A percentile compares a stretch with the other conserved stretches of the same genome.
Evolutionary conservation across 441 rosid genomes (phyloP).

Genomic region (Cnidoscolus chayamansa): DNA sequence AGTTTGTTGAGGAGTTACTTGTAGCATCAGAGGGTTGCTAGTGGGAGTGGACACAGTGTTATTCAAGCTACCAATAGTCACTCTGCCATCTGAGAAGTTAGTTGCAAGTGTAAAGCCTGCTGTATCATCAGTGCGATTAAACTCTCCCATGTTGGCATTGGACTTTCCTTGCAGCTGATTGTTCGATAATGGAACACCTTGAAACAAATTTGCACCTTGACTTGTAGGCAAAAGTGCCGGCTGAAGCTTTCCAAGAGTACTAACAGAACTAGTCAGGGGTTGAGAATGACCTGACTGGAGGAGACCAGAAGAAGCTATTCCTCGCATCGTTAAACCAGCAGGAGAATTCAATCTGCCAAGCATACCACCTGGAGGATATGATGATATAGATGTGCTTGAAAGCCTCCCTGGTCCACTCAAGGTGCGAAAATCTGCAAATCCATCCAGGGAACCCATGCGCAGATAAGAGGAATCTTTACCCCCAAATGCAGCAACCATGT

Average conservation of each 20-base stretch:
- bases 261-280: slow-evolving; percentile 38
- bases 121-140: slow-evolving; percentile 35
- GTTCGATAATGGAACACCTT: slow-evolving; percentile 46
- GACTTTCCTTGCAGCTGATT: slow-evolving; percentile 54
- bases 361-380: slow-evolving; percentile 51
- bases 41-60: slow-evolving; percentile 37
- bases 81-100: slow-evolving; percentile 39
- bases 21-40: slow-evolving; percentile 43
- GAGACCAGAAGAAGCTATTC: slow-evolving; percentile 57
- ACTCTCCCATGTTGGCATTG: slow-evolving; percentile 40
- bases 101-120: slow-evolving; percentile 28
- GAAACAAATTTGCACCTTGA: slow-evolving; percentile 43
- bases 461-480: slow-evolving; percentile 56
- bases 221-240: slow-evolving; percentile 38
- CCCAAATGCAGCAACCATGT: slow-evolving; percentile 48
- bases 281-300: slow-evolving; percentile 48
- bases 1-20: slow-evolving; percentile 32
- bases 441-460: slow-evolving; percentile 54
- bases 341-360: slow-evolving; percentile 66
- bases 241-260: slow-evolving; percentile 47
- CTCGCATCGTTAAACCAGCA: slow-evolving; percentile 48
- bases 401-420: slow-evolving; percentile 53
- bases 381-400: slow-evolving; percentile 39
- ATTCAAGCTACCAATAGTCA: slow-evolving; percentile 41
- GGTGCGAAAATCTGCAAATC: slow-evolving; percentile 53